Conservation (phyloP, 2,329 filamentous ascomycete species). For the Diaporthe eres region DNA sequence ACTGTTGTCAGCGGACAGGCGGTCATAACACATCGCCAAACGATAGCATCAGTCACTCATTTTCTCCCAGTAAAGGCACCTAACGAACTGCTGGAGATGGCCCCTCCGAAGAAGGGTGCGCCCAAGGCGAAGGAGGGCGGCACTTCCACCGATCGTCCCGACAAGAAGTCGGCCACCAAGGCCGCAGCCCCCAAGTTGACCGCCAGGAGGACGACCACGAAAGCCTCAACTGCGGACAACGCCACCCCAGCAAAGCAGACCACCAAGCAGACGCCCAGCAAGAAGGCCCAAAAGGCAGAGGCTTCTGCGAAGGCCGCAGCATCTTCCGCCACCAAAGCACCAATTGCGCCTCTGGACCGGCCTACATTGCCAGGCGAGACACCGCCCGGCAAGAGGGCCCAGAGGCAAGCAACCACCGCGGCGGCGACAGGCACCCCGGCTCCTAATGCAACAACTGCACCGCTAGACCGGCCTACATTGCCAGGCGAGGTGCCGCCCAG, state of each 20-base stretch:
- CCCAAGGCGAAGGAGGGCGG: conserved; percentile 30
- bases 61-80: conserved; percentile 41
- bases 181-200: neutral
- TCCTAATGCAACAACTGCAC: neutral
- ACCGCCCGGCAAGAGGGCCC: neutral
- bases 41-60: neutral
- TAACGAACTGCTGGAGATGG: conserved; percentile 32
- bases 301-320: neutral
- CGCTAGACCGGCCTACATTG: conserved; percentile 21
- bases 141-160: conserved; percentile 29
- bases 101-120: conserved; percentile 42
- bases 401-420: conserved; percentile 32
- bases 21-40: neutral
- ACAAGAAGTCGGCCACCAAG: conserved; percentile 40
- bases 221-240: neutral
- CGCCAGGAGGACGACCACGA: neutral
- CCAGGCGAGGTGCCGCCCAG: conserved; percentile 16
- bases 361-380: neutral
- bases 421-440: conserved; percentile 43
- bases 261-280: conserved; percentile 16
- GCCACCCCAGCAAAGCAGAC: neutral
- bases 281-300: conserved; percentile 38
- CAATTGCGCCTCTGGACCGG: conserved; percentile 32
- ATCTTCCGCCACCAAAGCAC: conserved; percentile 36
- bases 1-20: no score